These are phyloP conservation scores for Fusarium sublunatum DNA, from an alignment of 2,329 filamentous ascomycete species.

Conservation along the genomic window DNA sequence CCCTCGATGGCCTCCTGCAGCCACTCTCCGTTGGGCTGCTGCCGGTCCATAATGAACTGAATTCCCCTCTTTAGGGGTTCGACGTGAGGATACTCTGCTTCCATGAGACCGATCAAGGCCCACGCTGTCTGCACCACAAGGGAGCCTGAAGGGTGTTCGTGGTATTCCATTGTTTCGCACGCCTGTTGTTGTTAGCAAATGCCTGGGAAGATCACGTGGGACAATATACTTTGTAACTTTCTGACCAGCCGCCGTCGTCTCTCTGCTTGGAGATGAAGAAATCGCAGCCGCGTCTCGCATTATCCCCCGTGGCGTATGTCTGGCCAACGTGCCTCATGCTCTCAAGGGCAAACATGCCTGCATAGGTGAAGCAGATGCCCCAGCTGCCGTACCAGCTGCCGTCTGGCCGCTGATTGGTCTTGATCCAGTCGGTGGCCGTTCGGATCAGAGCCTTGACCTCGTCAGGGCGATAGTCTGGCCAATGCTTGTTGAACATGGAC, in stretches of 20 bases:
- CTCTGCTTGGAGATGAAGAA: conserved; percentile 89
- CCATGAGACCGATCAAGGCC: conserved; percentile 84
- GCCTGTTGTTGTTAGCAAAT: conserved; percentile 59
- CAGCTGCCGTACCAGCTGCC: conserved; percentile 98
- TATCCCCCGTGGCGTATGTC: conserved; percentile 77
- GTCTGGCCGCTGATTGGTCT: conserved; percentile 78
- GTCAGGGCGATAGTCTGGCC: conserved; percentile 79
- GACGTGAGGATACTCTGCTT: conserved; percentile 82
- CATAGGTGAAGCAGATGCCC: conserved; percentile 99
- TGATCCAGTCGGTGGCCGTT: conserved; percentile 84
- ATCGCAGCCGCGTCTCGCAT: conserved; percentile 80
- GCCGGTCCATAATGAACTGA: conserved; percentile 83
- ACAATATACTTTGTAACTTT: conserved; percentile 78
- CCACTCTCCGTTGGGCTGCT: conserved; percentile 93
- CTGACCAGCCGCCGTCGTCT: conserved; percentile 94
- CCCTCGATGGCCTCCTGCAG: conserved; percentile 95
- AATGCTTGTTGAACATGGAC: conserved; percentile 82
- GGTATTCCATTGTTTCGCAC: conserved; percentile 81
- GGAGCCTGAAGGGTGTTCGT: conserved; percentile 77
- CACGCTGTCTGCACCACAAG: conserved; percentile 96
- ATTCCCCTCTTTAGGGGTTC: conserved; percentile 79
- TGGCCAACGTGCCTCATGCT: conserved; percentile 85
- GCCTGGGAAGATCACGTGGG: not conserved
- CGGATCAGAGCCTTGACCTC: conserved; percentile 81
- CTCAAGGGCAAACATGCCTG: conserved; percentile 94